phyloP scores from a whole-genome alignment of 1,284 basidiomycete species.

The Volvariella surrecta region DNA sequence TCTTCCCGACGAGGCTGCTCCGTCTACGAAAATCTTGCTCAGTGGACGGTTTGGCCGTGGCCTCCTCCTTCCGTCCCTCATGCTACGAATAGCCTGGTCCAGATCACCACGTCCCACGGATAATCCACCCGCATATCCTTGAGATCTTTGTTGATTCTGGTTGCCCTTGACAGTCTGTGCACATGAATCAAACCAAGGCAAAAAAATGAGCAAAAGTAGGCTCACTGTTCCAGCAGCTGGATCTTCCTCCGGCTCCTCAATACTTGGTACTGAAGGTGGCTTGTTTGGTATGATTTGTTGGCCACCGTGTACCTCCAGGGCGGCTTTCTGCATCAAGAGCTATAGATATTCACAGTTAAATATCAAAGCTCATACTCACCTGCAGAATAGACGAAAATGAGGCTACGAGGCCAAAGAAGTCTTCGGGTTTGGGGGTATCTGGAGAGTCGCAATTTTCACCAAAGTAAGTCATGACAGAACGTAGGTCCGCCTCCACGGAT shows the following conservation, averaged over 20 bases:
- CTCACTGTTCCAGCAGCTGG: conserved; percentile 22
- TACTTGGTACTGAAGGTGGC: conserved; percentile 14
- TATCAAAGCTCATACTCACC: conserved; percentile 25
- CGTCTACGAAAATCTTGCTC: conserved; percentile 80
- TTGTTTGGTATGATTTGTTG: conserved; percentile 26
- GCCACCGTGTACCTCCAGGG: conserved; percentile 58
- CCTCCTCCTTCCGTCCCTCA: conserved; percentile 60
- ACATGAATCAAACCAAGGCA: conserved; percentile 5
- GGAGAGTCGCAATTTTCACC: conserved; percentile 59
- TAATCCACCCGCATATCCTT: conserved; percentile 31
- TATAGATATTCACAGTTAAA: background rate
- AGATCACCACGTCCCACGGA: conserved; percentile 70
- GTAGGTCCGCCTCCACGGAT: conserved; percentile 52
- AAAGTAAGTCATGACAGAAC: conserved; percentile 56
- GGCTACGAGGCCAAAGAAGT: conserved; percentile 68
- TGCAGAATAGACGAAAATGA: conserved; percentile 70
- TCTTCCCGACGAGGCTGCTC: conserved; percentile 27
- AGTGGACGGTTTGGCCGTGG: conserved; percentile 37
- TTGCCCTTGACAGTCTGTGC: conserved; percentile 32
- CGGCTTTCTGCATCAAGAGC: conserved; percentile 51
- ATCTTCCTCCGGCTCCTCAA: conserved; percentile 18
- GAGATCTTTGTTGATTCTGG: conserved; percentile 20
- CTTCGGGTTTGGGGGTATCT: conserved; percentile 65
- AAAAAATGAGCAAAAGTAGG: conserved; percentile 2
- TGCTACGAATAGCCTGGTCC: conserved; percentile 75